Percentiles rank a stretch among this genome's conserved stretches.
Conservation (phyloP, 129 eudicot genomes). For the Silybum marianum region DNA sequence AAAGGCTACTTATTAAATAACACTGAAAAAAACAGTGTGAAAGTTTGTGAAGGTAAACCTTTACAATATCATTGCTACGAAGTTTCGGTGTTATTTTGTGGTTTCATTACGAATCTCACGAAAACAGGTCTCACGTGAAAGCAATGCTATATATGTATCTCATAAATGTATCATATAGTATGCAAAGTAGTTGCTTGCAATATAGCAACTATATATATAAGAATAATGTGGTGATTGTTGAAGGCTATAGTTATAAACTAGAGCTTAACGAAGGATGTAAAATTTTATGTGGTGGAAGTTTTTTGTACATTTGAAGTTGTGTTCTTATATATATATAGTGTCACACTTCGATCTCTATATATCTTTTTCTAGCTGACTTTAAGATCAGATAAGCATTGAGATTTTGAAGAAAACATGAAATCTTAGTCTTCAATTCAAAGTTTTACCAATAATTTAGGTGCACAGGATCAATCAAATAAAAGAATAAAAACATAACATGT, state of each 20-base stretch:
- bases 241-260: slow-evolving; percentile 33
- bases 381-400: slow-evolving; percentile 10
- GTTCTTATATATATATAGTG: slow-evolving; percentile 3
- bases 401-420: slow-evolving; percentile 5
- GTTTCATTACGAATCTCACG: not conserved
- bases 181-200: slow-evolving; percentile 11
- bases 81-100: too few species aligned
- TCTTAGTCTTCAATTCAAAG: slow-evolving; percentile 40
- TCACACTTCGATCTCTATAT: not conserved
- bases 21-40: too few species aligned
- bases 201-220: slow-evolving; percentile 7
- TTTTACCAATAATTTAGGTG: slow-evolving; percentile 36
- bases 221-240: slow-evolving; percentile 37
- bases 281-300: slow-evolving; percentile 19
- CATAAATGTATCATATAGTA: not conserved
- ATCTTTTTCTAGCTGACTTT: not conserved
- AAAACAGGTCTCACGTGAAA: not conserved
- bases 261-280: slow-evolving; percentile 27
- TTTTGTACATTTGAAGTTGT: slow-evolving; percentile 17
- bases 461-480: slow-evolving; percentile 28
- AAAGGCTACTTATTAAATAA: not conserved
- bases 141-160: not conserved
- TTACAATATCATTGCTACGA: not conserved
- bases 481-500: not conserved
- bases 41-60: not conserved